Evolutionary conservation across 1,139 yeast species (phyloP), one percentile per base, ranked within the genome.

Genomic region (Magnusiomyces paraingens): DNA sequence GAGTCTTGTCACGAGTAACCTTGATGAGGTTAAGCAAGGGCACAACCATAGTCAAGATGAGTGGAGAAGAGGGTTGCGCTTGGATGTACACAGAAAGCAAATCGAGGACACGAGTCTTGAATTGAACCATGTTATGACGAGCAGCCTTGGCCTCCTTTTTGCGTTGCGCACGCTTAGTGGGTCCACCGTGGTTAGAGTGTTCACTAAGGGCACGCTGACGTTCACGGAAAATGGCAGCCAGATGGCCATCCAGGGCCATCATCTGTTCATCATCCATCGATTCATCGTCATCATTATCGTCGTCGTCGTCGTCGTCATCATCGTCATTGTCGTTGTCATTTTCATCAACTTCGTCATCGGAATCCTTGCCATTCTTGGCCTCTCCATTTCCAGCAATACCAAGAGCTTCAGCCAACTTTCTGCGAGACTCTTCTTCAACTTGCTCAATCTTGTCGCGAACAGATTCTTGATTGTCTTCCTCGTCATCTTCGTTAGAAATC

Each of bases 251-350:
- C 66, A 93, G 80, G 15, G 93, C 95, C 83, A 91, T 82, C 99
- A 93, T 93, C 68, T 90, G 91, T 62, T 91, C 98, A 67, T 93
- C 99, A 61, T 93, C 94, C 95, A 89, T 86, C 1, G 90, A 81
- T 58, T 87, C 95, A 12, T 86, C 88, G 55, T 82, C 86, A 15
- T 69, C 72, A 5, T 74, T 79, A 1, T 78, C 73, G 6, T 68
- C 72, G n/a, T 63, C 68, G 1, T 70, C 74, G 1, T 68, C 67
- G 32, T 63, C 65, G 36, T 54, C 59, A 4, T 26, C 8, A 55
- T 82, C 86, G 51, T 78, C 78, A 14, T 77, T 78, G 17, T 69
- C 72, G 5, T 74, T 79, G 1, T 78, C 73, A 6, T 68, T 72
- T n/a, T 63, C 68, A 1, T 70, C 74, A 1, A 68, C 67, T 32